These are phyloP conservation scores for Elsinoe ampelina DNA, from an alignment of 2,329 filamentous ascomycete genomes.

Conservation along the genomic window DNA sequence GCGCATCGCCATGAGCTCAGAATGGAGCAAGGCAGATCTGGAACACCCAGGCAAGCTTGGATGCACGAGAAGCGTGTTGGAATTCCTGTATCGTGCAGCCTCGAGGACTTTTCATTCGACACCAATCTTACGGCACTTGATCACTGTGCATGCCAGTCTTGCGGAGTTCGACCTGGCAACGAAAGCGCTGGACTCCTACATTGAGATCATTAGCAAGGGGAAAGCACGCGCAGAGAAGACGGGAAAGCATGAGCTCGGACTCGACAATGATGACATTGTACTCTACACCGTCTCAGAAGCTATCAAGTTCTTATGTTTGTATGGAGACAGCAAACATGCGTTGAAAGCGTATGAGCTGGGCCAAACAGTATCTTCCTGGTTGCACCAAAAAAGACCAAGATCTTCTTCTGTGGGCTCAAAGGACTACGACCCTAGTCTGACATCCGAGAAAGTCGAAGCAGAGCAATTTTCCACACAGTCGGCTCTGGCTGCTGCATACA, in stretches of 20 bases:
- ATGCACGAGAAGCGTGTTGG: conserved; percentile 67
- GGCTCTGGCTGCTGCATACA: conserved; percentile 63
- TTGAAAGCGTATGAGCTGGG: conserved; percentile 70
- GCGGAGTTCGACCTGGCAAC: conserved; percentile 89
- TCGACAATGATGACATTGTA: conserved; percentile 71
- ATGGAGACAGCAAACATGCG: conserved; percentile 63
- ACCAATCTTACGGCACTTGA: conserved; percentile 73
- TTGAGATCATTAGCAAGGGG: conserved; percentile 76
- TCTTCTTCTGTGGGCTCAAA: conserved; percentile 17
- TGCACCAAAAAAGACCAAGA: conserved; percentile 49
- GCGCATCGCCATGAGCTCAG: conserved; percentile 67
- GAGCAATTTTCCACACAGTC: conserved; percentile 44
- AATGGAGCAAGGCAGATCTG: conserved; percentile 72
- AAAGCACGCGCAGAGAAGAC: conserved; percentile 74
- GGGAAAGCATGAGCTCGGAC: conserved; percentile 55
- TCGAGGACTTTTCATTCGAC: conserved; percentile 95
- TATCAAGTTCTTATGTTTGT: conserved; percentile 71
- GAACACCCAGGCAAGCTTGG: conserved; percentile 70
- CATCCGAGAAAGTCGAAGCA: conserved; percentile 26
- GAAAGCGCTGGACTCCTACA: conserved; percentile 83
- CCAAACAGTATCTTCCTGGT: conserved; percentile 62
- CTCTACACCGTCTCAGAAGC: conserved; percentile 72
- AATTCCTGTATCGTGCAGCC: conserved; percentile 78
- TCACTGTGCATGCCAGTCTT: conserved; percentile 75
- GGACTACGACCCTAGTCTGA: conserved; percentile 20